These are phyloP conservation scores for Cystobasidium pallidum DNA, from an alignment of 1,284 basidiomycete species.

Conservation along the genomic window DNA sequence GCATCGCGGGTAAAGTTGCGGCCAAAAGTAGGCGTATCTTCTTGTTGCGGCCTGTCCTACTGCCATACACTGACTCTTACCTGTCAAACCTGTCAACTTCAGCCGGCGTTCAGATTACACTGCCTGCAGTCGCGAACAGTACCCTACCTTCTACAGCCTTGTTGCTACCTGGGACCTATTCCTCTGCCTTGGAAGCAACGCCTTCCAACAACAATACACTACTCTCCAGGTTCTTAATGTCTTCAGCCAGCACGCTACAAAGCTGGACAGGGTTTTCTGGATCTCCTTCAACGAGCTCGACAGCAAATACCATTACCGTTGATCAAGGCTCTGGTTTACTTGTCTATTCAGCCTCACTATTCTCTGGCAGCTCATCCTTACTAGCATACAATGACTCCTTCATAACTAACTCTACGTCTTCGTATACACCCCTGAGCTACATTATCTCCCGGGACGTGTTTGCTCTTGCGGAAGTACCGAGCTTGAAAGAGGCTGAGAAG, in stretches of 20 bases:
- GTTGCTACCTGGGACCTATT: slow-evolving; percentile 51
- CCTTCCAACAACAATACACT: slow-evolving; percentile 34
- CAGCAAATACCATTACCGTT: slow-evolving; percentile 42
- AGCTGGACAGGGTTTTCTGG: slow-evolving; percentile 44
- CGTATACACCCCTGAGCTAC: slow-evolving; percentile 35
- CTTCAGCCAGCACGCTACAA: slow-evolving; percentile 15
- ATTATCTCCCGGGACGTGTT: slow-evolving; percentile 44
- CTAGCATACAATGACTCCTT: slow-evolving; percentile 39
- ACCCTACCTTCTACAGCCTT: slow-evolving; percentile 25
- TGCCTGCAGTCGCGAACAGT: slow-evolving; percentile 11
- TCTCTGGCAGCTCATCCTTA: slow-evolving; percentile 42
- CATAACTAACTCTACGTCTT: slow-evolving; percentile 37
- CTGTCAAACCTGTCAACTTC: not conserved
- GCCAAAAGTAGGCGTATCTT: slow-evolving; percentile 31
- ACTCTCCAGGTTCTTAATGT: slow-evolving; percentile 41
- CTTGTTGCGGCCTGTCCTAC: too few relatives aligned
- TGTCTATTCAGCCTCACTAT: slow-evolving; percentile 46
- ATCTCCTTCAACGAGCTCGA: slow-evolving; percentile 30
- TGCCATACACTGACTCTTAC: not conserved
- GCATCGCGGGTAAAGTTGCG: slow-evolving; percentile 33
- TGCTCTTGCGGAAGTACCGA: slow-evolving; percentile 41
- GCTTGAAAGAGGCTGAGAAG: not conserved
- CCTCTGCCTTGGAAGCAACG: slow-evolving; percentile 28
- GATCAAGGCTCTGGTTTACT: slow-evolving; percentile 40
- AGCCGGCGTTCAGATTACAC: slow-evolving; percentile 29